phyloP scores from a whole-genome alignment of 23 red algal species.

The Gracilaria gracilis region DNA sequence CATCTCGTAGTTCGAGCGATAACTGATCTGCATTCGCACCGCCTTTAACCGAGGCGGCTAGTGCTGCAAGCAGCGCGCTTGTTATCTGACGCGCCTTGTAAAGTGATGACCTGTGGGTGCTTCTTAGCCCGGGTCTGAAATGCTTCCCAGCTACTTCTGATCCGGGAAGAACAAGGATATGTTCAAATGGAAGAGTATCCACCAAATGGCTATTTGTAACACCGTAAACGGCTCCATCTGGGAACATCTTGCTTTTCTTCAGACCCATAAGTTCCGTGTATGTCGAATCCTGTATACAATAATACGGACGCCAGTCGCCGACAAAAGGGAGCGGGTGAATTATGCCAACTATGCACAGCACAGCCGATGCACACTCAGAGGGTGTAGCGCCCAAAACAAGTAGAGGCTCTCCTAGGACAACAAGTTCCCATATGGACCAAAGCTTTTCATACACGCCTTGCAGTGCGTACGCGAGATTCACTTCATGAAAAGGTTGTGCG shows the following conservation, averaged over 20 bases:
- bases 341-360: conserved; percentile 42
- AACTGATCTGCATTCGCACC: background rate
- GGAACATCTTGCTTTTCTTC: background rate
- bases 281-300: conserved; percentile 53
- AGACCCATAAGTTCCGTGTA: background rate
- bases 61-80: background rate
- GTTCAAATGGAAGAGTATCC: conserved; percentile 32
- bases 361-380: conserved; percentile 39
- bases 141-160: background rate
- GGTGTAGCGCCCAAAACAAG: conserved; percentile 43
- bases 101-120: conserved; percentile 27
- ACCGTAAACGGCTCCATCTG: conserved; percentile 46
- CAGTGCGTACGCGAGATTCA: conserved; percentile 30
- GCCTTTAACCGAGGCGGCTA: background rate
- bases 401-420: conserved; percentile 61
- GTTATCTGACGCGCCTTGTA: conserved; percentile 26
- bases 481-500: conserved; percentile 36
- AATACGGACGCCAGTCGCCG: conserved; percentile 69
- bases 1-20: background rate
- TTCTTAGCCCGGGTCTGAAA: conserved; percentile 7
- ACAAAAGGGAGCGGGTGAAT: conserved; percentile 69
- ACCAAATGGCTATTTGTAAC: conserved; percentile 50
- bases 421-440: conserved; percentile 48
- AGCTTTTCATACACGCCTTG: conserved; percentile 49
- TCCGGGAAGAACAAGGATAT: conserved; percentile 25